Evolutionary conservation across 2,329 filamentous ascomycete species (phyloP).

Genomic region (Epichloe brachyelytri): DNA sequence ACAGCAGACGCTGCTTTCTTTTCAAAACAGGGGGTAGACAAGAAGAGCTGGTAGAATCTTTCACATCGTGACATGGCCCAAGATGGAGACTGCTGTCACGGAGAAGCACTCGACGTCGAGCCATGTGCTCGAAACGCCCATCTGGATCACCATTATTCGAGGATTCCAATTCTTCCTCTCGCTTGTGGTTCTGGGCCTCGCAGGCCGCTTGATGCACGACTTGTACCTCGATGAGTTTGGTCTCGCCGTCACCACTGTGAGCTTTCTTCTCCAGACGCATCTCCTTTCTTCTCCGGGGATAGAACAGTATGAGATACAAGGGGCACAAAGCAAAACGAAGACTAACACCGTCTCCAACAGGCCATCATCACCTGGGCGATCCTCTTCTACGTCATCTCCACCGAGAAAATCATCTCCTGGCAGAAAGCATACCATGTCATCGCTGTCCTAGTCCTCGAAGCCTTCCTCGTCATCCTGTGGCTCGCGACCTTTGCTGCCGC

Average conservation of each 20-base stretch:
- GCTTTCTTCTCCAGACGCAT: constrained; percentile 7
- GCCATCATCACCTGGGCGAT: constrained; percentile 33
- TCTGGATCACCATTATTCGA: constrained; percentile 30
- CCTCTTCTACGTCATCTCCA: constrained; percentile 27
- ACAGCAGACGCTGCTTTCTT: neutral
- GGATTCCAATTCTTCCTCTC: constrained; percentile 28
- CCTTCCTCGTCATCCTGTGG: constrained; percentile 33
- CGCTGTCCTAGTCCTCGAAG: constrained; percentile 31
- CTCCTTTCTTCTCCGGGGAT: neutral
- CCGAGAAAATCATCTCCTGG: constrained; percentile 25
- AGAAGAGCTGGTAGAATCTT: neutral
- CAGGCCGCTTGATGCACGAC: constrained; percentile 27
- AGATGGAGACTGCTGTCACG: neutral
- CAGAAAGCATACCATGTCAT: constrained; percentile 29
- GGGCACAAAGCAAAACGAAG: neutral
- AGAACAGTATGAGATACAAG: neutral
- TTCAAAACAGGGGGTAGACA: neutral
- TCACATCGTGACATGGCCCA: neutral
- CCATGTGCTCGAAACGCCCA: constrained; percentile 27
- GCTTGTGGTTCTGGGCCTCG: constrained; percentile 29
- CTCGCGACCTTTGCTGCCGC: constrained; percentile 29
- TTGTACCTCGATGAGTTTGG: constrained; percentile 26
- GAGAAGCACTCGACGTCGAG: neutral
- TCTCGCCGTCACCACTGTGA: constrained; percentile 28
- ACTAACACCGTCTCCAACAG: constrained; percentile 15